phyloP scores from a whole-genome alignment of 805 yeast genomes.

The Suhomyces vadensis region DNA sequence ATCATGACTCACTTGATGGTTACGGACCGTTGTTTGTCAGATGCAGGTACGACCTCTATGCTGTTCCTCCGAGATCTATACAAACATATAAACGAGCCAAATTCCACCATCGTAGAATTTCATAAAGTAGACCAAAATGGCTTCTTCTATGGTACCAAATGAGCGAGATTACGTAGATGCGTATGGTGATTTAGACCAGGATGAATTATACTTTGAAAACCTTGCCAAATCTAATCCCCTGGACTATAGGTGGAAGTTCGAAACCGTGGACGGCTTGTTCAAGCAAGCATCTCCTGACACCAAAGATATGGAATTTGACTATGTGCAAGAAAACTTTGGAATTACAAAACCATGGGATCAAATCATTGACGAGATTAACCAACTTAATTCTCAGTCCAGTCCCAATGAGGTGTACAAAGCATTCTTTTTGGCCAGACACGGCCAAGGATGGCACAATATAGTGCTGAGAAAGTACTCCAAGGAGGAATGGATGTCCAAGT shows the following conservation, averaged over 20 bases:
- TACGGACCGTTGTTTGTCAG: no score
- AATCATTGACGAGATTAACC: conserved; percentile 13
- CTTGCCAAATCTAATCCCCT: conserved; percentile 3
- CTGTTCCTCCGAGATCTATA: no score
- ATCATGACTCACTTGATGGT: no score
- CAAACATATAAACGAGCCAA: no score
- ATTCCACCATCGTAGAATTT: no score
- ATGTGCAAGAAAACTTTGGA: conserved; percentile 22
- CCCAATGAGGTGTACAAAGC: conserved; percentile 21
- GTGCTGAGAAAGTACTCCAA: conserved; percentile 23
- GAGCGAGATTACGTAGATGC: conserved; percentile 34
- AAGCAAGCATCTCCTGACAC: conserved; percentile 21
- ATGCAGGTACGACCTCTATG: no score
- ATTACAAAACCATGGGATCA: conserved; percentile 19
- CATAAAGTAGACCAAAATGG: no score
- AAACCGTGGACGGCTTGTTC: conserved; percentile 27
- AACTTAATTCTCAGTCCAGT: conserved; percentile 15
- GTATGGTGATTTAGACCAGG: conserved; percentile 26
- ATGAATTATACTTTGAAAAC: conserved; percentile 16
- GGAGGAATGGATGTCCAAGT: conserved; percentile 24
- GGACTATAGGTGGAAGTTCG: conserved; percentile 20
- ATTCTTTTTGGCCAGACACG: conserved; percentile 27
- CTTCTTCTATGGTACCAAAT: conserved; percentile 34
- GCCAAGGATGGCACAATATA: conserved; percentile 29
- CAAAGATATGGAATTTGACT: conserved; percentile 25